phyloP scores from a whole-genome alignment of 2,329 filamentous ascomycete species.

The Aspergillus brasiliensis region DNA sequence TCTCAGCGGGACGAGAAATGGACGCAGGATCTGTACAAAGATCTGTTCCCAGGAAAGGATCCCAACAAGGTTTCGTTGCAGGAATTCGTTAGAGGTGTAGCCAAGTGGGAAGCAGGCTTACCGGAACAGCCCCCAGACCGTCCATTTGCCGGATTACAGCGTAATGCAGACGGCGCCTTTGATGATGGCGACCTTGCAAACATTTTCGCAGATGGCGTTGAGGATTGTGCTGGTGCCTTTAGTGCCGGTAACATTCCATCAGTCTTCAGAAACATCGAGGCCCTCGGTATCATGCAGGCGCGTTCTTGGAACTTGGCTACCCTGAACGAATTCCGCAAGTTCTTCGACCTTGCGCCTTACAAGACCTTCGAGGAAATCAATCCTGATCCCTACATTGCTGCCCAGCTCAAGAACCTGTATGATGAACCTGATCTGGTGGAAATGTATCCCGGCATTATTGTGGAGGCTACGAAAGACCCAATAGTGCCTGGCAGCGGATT shows the following conservation, averaged over 20 bases:
- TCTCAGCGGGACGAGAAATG: slow-evolving; percentile 63
- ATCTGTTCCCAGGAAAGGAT: slow-evolving; percentile 48
- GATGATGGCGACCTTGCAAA: slow-evolving; percentile 60
- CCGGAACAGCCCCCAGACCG: slow-evolving; percentile 51
- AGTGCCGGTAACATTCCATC: slow-evolving; percentile 62
- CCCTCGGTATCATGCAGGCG: slow-evolving; percentile 63
- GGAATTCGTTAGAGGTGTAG: slow-evolving; percentile 45
- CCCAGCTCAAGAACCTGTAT: slow-evolving; percentile 50
- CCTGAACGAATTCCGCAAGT: slow-evolving; percentile 59
- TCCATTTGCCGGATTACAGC: slow-evolving; percentile 53
- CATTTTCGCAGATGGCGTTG: slow-evolving; percentile 60
- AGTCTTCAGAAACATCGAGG: slow-evolving; percentile 62
- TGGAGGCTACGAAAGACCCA: slow-evolving; percentile 58
- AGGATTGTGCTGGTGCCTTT: slow-evolving; percentile 62
- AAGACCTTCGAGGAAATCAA: slow-evolving; percentile 57
- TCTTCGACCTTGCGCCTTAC: slow-evolving; percentile 54
- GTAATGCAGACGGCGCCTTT: slow-evolving; percentile 55
- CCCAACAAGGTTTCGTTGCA: slow-evolving; percentile 36
- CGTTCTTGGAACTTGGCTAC: slow-evolving; percentile 64
- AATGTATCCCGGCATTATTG: slow-evolving; percentile 60
- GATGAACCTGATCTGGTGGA: slow-evolving; percentile 58
- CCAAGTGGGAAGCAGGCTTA: slow-evolving; percentile 44
- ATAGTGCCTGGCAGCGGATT: slow-evolving; percentile 52
- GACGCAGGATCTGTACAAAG: slow-evolving; percentile 58
- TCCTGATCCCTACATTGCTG: slow-evolving; percentile 50